Conservation (phyloP, 306 rosid species). For the Lagenaria siceraria region DNA sequence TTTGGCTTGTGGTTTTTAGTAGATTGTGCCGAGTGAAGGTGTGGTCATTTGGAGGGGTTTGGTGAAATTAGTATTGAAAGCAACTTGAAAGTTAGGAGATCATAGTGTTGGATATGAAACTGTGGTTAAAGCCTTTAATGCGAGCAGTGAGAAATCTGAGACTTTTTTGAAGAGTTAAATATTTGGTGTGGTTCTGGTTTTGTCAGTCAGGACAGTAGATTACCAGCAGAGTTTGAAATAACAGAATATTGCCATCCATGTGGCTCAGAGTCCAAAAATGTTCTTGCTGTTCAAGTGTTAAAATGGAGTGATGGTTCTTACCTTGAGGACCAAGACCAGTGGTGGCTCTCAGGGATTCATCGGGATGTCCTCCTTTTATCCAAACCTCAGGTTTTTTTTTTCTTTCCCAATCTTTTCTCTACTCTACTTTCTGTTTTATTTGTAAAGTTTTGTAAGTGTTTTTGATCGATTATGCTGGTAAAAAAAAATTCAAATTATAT, state of each 20-base stretch:
- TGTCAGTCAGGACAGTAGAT: slow-evolving; percentile 92
- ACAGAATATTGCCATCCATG: slow-evolving; percentile 70
- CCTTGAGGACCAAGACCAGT: slow-evolving; percentile 97
- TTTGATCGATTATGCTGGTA: not conserved
- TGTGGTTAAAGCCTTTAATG: not conserved
- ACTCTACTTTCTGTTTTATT: not conserved
- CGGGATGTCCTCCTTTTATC: slow-evolving; percentile 89
- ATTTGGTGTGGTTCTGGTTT: slow-evolving; percentile 6
- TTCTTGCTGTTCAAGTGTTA: slow-evolving; percentile 83
- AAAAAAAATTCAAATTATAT: not conserved
- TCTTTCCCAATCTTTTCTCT: not conserved
- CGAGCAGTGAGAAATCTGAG: not conserved
- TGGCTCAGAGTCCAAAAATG: slow-evolving; percentile 50
- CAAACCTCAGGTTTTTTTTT: slow-evolving; percentile 59
- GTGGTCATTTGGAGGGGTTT: not conserved
- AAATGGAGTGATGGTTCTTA: slow-evolving; percentile 97
- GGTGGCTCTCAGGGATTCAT: slow-evolving; percentile 93
- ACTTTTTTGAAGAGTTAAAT: not conserved
- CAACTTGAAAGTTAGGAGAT: not conserved
- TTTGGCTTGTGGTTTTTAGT: not conserved
- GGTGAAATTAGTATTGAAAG: not conserved
- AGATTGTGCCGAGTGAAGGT: not conserved
- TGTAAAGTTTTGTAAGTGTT: not conserved
- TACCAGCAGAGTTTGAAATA: slow-evolving; percentile 94
- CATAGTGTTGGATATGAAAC: not conserved